phyloP scores from a whole-genome alignment of 495 filamentous ascomycete species.

The Neurospora discreta region DNA sequence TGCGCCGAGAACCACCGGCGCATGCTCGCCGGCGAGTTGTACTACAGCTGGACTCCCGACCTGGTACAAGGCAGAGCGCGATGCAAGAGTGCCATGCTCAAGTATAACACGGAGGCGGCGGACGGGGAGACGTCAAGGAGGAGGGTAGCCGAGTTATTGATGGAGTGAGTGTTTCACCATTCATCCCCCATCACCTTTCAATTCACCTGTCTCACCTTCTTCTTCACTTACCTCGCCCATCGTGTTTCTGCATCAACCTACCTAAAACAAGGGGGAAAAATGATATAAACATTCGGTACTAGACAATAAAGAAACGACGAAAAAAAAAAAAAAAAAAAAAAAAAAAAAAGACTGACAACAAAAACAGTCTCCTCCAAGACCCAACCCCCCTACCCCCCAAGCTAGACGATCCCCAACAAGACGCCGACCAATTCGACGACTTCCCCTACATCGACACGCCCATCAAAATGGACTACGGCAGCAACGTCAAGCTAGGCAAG shows the following conservation, averaged over 20 bases:
- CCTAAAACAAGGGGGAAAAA: too few species aligned
- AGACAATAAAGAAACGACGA: not conserved
- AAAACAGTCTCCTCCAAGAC: conserved; percentile 45
- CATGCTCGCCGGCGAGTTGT: conserved; percentile 42
- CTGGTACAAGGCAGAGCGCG: conserved; percentile 43
- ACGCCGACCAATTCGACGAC: conserved; percentile 46
- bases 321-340: too few species aligned
- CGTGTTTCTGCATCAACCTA: too few species aligned
- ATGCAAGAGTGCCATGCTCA: conserved; percentile 46
- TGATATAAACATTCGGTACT: too few species aligned
- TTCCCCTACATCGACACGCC: conserved; percentile 65
- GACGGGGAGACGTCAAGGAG: conserved; percentile 44
- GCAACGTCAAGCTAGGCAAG: conserved; percentile 55
- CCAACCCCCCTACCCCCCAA: conserved; percentile 49
- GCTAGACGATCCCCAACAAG: conserved; percentile 40
- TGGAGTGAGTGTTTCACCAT: conserved; percentile 49
- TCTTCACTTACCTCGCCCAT: not conserved
- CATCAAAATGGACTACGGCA: conserved; percentile 65
- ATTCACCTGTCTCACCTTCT: not conserved
- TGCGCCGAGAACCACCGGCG: conserved; percentile 33
- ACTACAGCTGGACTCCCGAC: conserved; percentile 35
- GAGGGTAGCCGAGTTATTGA: conserved; percentile 54
- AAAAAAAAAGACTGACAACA: not conserved
- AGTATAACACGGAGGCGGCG: conserved; percentile 45
- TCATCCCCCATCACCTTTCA: too few species aligned